A percentile compares a stretch with the other conserved stretches of the same genome.
Conservation (phyloP, 345 rosid genomes). For the Corchorus capsularis region DNA sequence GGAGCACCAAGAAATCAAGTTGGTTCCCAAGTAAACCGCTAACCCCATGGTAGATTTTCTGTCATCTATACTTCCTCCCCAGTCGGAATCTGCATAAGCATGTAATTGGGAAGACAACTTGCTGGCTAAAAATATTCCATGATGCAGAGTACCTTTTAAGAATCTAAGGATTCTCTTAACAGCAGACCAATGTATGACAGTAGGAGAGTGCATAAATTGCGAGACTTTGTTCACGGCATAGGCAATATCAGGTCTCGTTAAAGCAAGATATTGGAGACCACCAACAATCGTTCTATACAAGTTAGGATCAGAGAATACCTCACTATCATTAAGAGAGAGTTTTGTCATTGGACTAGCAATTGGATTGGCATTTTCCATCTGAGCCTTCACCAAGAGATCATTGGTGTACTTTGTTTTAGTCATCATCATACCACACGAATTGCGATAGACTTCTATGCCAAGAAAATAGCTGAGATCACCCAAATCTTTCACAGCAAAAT, state of each 20-base stretch:
- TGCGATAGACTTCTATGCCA: neutral
- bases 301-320: too few species aligned
- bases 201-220: conserved; percentile 11
- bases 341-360: neutral
- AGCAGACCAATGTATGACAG: neutral
- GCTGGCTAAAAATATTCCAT: neutral
- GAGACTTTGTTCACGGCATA: too few species aligned
- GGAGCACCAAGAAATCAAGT: neutral
- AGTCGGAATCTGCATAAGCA: neutral
- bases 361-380: neutral
- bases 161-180: neutral
- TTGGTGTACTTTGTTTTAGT: neutral
- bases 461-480: neutral
- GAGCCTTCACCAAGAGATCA: neutral
- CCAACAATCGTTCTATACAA: neutral
- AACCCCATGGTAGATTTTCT: neutral
- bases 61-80: neutral
- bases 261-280: neutral
- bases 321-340: neutral
- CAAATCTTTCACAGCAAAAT: neutral
- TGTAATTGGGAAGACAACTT: neutral
- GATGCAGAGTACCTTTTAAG: neutral
- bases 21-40: neutral
- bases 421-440: neutral
- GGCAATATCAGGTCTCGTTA: neutral